These are phyloP conservation scores for Nicotiana noctiflora DNA, from an alignment of 257 asterid genomes.

Conservation along the genomic window DNA sequence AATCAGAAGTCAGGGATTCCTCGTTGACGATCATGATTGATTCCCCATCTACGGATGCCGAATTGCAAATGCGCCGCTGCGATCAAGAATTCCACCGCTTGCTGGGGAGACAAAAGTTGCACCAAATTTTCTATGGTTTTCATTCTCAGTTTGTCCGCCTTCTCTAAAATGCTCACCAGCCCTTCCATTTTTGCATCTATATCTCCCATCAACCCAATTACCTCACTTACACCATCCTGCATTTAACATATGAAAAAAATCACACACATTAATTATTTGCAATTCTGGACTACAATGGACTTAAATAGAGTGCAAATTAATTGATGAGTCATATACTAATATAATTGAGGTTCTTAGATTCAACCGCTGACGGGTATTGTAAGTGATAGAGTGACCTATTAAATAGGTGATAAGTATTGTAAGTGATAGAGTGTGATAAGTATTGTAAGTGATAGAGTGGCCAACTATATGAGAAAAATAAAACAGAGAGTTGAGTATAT, in stretches of 20 bases:
- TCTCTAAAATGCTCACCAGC: constrained; percentile 38
- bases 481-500: neutral
- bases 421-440: too few relatives aligned
- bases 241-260: neutral
- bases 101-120: constrained; percentile 57
- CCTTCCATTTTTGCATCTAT: constrained; percentile 35
- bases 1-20: neutral
- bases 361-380: too few relatives aligned
- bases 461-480: too few relatives aligned
- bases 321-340: too few relatives aligned
- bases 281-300: neutral
- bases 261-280: neutral
- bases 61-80: constrained; percentile 63
- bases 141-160: constrained; percentile 60
- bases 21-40: constrained; percentile 40
- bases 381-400: too few relatives aligned
- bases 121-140: constrained; percentile 47
- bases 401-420: too few relatives aligned
- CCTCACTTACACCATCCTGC: constrained; percentile 56
- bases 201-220: constrained; percentile 23
- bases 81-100: constrained; percentile 64
- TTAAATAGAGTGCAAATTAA: too few relatives aligned
- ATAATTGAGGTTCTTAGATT: too few relatives aligned
- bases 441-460: neutral
- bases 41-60: constrained; percentile 72